Evolutionary conservation across 768 basidiomycete species (phyloP).

Genomic region (Lactifluus rugatus): DNA sequence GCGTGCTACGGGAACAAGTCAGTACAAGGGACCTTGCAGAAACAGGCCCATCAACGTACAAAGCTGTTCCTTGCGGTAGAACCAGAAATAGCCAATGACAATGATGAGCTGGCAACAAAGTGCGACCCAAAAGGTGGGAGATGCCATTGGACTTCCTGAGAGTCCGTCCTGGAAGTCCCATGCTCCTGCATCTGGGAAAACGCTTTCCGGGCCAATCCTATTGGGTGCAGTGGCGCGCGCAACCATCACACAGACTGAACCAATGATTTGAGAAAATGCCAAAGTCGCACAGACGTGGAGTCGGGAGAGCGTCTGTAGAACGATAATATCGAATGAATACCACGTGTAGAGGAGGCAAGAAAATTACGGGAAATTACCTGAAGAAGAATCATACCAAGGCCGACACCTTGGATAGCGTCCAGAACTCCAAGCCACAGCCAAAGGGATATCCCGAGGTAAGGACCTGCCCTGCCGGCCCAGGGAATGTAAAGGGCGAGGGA

Average conservation of each 20-base stretch:
- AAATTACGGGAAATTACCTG: slow-evolving; percentile 32
- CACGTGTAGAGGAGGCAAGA: not conserved
- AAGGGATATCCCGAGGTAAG: slow-evolving; percentile 80
- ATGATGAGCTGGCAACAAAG: slow-evolving; percentile 72
- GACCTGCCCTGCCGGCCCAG: slow-evolving; percentile 80
- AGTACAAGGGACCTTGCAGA: not conserved
- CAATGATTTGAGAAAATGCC: slow-evolving; percentile 83
- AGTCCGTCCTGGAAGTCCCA: slow-evolving; percentile 80
- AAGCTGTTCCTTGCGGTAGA: slow-evolving; percentile 93
- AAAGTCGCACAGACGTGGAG: slow-evolving; percentile 91
- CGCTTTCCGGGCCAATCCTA: slow-evolving; percentile 76
- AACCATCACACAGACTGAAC: slow-evolving; percentile 84
- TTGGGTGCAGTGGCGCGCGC: slow-evolving; percentile 88
- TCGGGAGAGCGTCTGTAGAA: slow-evolving; percentile 66
- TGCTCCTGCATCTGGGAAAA: slow-evolving; percentile 85
- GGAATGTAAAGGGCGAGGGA: slow-evolving; percentile 88
- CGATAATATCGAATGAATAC: not conserved
- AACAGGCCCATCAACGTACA: slow-evolving; percentile 34
- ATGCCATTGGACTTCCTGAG: slow-evolving; percentile 70
- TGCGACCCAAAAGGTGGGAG: slow-evolving; percentile 83
- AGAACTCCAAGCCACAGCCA: slow-evolving; percentile 96
- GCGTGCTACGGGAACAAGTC: slow-evolving; percentile 20
- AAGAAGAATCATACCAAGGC: slow-evolving; percentile 82
- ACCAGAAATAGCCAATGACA: slow-evolving; percentile 90
- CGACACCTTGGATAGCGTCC: slow-evolving; percentile 90